Evolutionary conservation across 257 asterid species (phyloP).

Genomic region (Primulina eburnea): DNA sequence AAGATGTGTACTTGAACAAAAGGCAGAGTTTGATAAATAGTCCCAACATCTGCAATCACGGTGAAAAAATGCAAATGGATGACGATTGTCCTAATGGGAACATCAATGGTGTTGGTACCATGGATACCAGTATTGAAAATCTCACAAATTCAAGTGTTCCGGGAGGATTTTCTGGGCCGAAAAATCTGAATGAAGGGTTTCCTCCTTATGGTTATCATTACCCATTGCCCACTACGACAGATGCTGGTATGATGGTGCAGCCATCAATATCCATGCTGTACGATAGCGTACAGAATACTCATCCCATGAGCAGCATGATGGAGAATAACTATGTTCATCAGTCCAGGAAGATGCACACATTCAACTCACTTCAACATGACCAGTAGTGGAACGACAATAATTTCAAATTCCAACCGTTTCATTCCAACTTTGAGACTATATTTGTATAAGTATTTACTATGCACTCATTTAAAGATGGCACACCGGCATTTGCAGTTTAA

Average conservation of each 20-base stretch:
- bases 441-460: background rate
- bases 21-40: conserved; percentile 22
- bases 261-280: conserved; percentile 28
- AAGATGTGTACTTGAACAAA: background rate
- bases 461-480: background rate
- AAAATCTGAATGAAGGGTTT: conserved; percentile 18
- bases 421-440: background rate
- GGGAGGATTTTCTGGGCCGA: conserved; percentile 12
- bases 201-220: conserved; percentile 26
- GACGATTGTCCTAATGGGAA: conserved; percentile 26
- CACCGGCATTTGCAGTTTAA: background rate
- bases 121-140: conserved; percentile 15
- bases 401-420: background rate
- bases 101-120: conserved; percentile 16
- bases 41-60: background rate
- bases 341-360: conserved; percentile 25
- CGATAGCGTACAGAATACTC: conserved; percentile 25
- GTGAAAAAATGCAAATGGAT: conserved; percentile 14
- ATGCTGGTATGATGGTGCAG: conserved; percentile 32
- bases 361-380: conserved; percentile 20
- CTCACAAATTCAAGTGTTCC: conserved; percentile 22
- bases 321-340: conserved; percentile 28
- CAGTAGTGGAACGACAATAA: conserved; percentile 9
- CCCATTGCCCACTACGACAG: conserved; percentile 26
- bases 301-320: conserved; percentile 19